These are phyloP conservation scores for Misopates orontium DNA, from an alignment of 257 asterid species.

Conservation along the genomic window DNA sequence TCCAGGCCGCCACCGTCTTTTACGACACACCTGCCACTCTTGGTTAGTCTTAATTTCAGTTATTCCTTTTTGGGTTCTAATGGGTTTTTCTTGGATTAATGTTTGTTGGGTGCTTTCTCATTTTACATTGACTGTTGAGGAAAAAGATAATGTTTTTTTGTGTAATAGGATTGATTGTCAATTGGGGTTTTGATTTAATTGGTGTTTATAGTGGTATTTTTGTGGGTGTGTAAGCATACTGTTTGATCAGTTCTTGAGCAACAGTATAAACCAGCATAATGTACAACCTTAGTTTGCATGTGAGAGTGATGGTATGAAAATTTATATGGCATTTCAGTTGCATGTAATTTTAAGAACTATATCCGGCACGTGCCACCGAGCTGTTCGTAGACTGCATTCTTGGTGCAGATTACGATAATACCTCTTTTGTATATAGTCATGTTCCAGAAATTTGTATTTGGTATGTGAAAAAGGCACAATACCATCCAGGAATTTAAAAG, in stretches of 20 bases:
- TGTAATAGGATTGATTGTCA: too few species aligned
- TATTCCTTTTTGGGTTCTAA: too few species aligned
- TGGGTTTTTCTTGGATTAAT: too few species aligned
- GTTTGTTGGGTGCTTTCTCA: too few species aligned
- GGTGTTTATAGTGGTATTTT: neutral
- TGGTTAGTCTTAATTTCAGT: conserved; percentile 44
- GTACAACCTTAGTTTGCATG: neutral
- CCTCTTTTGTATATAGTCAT: neutral
- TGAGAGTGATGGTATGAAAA: neutral
- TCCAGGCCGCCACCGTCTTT: conserved; percentile 94
- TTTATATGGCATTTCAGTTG: neutral
- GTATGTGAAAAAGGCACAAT: too few species aligned
- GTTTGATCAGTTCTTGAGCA: conserved; percentile 10
- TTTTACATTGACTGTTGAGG: too few species aligned
- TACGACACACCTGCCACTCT: conserved; percentile 95
- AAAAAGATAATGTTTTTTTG: too few species aligned
- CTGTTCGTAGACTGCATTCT: too few species aligned
- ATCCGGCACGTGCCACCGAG: too few species aligned
- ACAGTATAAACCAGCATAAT: neutral
- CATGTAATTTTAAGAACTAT: neutral
- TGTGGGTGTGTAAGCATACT: neutral
- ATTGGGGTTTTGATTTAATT: neutral
- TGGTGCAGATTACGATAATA: too few species aligned
- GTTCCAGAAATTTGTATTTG: too few species aligned
- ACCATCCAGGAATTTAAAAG: too few species aligned